These are phyloP conservation scores for Biscogniauxia sp. DNA, from an alignment of 2,329 filamentous ascomycete species.

Conservation along the genomic window DNA sequence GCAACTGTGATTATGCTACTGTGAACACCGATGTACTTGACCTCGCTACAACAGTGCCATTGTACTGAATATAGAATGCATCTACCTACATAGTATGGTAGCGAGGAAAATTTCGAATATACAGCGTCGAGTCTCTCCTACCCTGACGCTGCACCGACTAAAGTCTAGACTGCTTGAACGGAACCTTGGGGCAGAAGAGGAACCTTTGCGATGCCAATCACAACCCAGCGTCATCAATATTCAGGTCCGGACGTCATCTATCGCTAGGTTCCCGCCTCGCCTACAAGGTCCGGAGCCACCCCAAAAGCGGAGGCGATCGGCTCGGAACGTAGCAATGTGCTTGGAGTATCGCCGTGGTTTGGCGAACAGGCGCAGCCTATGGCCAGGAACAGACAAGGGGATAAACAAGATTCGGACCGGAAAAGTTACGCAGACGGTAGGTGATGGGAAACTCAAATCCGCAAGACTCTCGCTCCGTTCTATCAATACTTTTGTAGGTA, in stretches of 20 bases:
- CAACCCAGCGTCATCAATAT: background rate
- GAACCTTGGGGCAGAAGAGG: background rate
- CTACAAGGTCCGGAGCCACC: background rate
- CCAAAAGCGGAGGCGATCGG: background rate
- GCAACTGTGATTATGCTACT: background rate
- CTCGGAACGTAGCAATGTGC: background rate
- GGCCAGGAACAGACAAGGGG: constrained; percentile 1
- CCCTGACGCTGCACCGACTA: background rate
- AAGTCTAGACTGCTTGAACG: background rate
- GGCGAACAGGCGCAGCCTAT: background rate
- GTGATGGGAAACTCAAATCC: background rate
- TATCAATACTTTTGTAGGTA: background rate
- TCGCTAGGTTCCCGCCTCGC: background rate
- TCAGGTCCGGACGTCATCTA: background rate
- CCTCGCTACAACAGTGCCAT: background rate
- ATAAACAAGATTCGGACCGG: background rate
- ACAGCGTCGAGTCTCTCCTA: background rate
- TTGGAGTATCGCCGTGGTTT: background rate
- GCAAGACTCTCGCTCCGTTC: background rate
- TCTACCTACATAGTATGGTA: too few relatives aligned
- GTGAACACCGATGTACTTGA: background rate
- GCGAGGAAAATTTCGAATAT: background rate
- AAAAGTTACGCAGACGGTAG: background rate
- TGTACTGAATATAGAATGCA: background rate
- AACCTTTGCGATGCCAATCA: background rate